Base-by-base conservation (phyloP, 495 filamentous ascomycete species). In the Hypoxylon trugodes region DNA sequence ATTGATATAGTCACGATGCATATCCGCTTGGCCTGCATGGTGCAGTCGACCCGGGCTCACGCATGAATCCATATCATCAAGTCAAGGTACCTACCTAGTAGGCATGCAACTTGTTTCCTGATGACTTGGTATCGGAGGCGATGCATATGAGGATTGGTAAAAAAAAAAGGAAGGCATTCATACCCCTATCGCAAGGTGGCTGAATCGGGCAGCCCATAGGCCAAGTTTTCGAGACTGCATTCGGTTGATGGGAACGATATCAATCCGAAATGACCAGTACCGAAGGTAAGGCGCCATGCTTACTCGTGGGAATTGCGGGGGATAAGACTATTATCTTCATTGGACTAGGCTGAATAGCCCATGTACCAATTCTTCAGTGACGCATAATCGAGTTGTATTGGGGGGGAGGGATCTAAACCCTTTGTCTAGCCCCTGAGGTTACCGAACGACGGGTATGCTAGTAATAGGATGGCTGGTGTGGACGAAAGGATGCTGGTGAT, bases 221-320 rank as follows among this genome's bases (percentile, higher is more conserved):
- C 26, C 22, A n/a, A 16, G 37, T 18, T n/a, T 25, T 43, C 40
- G 32, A 48, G 26, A 61, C n/a, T 26, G 26, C 10, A 46, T 26
- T 61, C 45, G 43, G 50, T 37, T 45, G 48, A 38, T 22, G 64
- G 69, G 69, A 71, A 61, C 48, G n/a, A 51, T 42, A 59, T 47
- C 59, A 45, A 71, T 69, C 69, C 66, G 69, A 65, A 57, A 69
- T 69, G 69, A 69, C 32, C 25, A 30, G 3, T 16, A 30, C 30
- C 30, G 13, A 19, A 42, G 32, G 30, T 36, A 13, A 54, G 33
- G 33, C 45, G 33, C 45, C 9, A 12, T 25, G 28, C 28, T 30
- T 30, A 10, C 5, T 30, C 28, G 45, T 28, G 12, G 30, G 19
- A 19, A 30, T 16, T 33, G 12, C 21, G 1, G 6, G 33, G 33